Evolutionary conservation across 495 filamentous ascomycete species (phyloP), one percentile per base, ranked within the genome.

Genomic region (Apiosordaria backusii): DNA sequence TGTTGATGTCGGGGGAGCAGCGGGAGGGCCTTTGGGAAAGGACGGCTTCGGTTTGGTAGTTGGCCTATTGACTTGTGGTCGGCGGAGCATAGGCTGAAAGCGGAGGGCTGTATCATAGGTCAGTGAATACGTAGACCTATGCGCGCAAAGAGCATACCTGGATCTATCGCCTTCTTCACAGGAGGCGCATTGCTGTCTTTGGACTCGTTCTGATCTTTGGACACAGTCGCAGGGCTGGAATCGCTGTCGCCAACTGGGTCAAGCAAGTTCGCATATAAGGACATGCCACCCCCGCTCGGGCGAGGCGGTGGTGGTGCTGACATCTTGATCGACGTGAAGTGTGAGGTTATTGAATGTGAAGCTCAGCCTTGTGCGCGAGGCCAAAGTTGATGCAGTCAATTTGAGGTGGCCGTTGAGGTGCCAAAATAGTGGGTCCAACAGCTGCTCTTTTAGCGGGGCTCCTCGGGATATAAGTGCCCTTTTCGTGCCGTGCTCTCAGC

Each of bases 201-300:
- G 79, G 92, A 96, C 45, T 88, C 81, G n/a, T 95, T 89, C 0
- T 93, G 92, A 4, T 87, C 90, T 63, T 88, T 83, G 16, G 92
- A 92, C 64, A 94, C 90, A 3, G 88, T 87, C 18, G 85, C 85
- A 0, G 86, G 76, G 58, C n/a, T 6, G 6, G 52, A 22, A 18
- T n/a, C 10, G 52, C 22, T 23, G 52, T 79, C 73, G 50, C 85
- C 77, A 25, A 82, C 58, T 27, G 78, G 67, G 4, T 85, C 82
- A 65, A 85, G 81, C 21, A 87, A 78, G 72, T 85, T 86, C 19
- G 84, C 84, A 68, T 87, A 87, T 21, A 87, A 75, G 18, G 84
- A 86, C 67, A 87, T 75, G 61, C 82, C 81, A 57, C 74, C 69
- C 35, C 74, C 68, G 26, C 60, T 57, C 4, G 72, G 70, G 50